These are phyloP conservation scores for Marsdenia floribunda DNA, from an alignment of 257 asterid genomes.

Conservation along the genomic window DNA sequence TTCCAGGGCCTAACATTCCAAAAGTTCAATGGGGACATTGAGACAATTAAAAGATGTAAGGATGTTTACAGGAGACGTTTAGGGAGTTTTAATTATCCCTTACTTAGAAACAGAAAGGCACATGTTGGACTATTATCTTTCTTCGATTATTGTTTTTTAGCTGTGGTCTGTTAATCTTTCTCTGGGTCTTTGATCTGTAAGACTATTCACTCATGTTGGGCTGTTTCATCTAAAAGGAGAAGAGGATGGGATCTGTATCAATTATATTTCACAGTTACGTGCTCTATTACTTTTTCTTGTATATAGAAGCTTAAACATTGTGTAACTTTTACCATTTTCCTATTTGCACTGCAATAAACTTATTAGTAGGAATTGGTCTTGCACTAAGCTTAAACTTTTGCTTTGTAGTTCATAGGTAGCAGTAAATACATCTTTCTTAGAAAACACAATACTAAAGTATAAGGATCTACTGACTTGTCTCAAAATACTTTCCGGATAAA, in stretches of 20 bases:
- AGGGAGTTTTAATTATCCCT: no score
- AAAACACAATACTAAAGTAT: no score
- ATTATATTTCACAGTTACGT: neutral
- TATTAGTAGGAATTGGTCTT: neutral
- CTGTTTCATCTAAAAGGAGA: neutral
- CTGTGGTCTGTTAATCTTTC: neutral
- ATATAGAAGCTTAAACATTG: neutral
- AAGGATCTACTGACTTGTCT: no score
- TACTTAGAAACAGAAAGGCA: neutral
- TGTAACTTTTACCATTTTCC: neutral
- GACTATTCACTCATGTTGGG: neutral
- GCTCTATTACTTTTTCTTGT: neutral
- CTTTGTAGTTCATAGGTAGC: neutral
- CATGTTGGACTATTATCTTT: no score
- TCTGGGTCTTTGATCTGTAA: neutral
- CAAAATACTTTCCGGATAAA: neutral
- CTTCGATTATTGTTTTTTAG: neutral
- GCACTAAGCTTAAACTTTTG: neutral
- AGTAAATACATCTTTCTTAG: neutral
- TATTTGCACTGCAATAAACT: neutral
- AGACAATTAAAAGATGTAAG: no score
- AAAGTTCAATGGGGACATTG: no score
- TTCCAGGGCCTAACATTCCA: no score
- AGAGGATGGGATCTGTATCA: neutral
- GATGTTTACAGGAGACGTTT: no score